These are phyloP conservation scores for Leavenworthia alabamica DNA, from an alignment of 345 rosid species.

Conservation along the genomic window DNA sequence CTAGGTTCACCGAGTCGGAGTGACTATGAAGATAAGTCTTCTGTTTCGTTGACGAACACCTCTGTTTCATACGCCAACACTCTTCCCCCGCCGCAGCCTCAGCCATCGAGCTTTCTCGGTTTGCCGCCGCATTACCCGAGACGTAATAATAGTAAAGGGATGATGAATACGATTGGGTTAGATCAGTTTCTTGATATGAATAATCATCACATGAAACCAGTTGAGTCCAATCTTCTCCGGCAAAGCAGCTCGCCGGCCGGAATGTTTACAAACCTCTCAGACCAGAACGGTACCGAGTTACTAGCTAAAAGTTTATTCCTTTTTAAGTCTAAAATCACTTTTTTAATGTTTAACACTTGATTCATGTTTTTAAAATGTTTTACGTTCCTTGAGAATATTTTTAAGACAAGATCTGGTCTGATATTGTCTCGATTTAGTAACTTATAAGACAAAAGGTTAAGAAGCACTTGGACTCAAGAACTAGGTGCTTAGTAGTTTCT, in stretches of 20 bases:
- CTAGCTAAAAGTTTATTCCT: background rate
- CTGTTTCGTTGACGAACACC: slow-evolving; percentile 21
- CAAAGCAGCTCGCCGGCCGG: slow-evolving; percentile 89
- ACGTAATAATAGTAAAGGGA: slow-evolving; percentile 38
- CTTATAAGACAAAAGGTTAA: background rate
- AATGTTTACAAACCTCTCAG: slow-evolving; percentile 49
- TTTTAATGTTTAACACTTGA: background rate
- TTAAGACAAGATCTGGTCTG: slow-evolving; percentile 18
- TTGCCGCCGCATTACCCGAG: slow-evolving; percentile 86
- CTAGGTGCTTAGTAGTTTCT: background rate
- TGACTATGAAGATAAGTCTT: slow-evolving; percentile 33
- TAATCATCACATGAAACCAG: slow-evolving; percentile 37
- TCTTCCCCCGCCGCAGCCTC: slow-evolving; percentile 12
- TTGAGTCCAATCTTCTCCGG: slow-evolving; percentile 46
- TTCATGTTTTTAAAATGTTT: background rate
- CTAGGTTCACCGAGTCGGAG: slow-evolving; percentile 13
- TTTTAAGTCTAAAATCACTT: background rate
- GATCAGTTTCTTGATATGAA: slow-evolving; percentile 44
- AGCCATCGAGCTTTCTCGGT: slow-evolving; percentile 42
- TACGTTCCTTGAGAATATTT: background rate
- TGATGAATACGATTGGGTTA: slow-evolving; percentile 41
- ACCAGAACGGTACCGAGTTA: slow-evolving; percentile 60
- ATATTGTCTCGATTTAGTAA: background rate
- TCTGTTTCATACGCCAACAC: slow-evolving; percentile 29
- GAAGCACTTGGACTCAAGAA: slow-evolving; percentile 3